These are phyloP conservation scores for Fusarium temperatum DNA, from an alignment of 2,329 filamentous ascomycete species.

Conservation along the genomic window DNA sequence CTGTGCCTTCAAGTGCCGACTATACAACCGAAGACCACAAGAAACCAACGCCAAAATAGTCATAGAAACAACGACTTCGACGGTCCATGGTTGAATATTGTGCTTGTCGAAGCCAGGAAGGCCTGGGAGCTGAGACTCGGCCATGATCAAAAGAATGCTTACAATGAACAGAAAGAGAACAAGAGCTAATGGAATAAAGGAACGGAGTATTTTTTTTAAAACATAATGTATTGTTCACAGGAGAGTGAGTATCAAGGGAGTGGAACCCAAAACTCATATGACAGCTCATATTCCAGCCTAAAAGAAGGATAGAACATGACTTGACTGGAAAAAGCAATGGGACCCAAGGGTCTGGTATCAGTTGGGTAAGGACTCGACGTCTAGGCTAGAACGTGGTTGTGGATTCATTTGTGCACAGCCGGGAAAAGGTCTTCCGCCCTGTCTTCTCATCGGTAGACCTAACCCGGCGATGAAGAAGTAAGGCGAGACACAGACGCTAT, in stretches of 20 bases:
- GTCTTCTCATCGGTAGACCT: background rate
- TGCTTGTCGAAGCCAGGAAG: constrained; percentile 36
- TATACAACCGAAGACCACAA: constrained; percentile 53
- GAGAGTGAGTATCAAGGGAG: background rate
- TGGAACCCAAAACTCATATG: background rate
- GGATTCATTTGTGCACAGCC: background rate
- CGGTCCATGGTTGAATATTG: constrained; percentile 54
- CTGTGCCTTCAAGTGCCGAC: constrained; percentile 54
- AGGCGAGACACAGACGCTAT: background rate
- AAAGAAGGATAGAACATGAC: background rate
- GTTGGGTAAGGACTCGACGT: background rate
- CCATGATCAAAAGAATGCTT: constrained; percentile 2
- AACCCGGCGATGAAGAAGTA: background rate
- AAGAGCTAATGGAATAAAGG: background rate
- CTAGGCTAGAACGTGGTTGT: background rate
- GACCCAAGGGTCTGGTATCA: background rate
- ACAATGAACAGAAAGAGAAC: background rate
- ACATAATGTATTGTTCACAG: constrained; percentile 5
- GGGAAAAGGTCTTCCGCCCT: background rate
- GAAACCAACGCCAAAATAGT: constrained; percentile 52
- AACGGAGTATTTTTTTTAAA: background rate
- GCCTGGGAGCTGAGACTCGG: constrained; percentile 34
- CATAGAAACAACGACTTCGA: constrained; percentile 52
- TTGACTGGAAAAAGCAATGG: background rate
- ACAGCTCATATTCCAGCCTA: background rate